A percentile compares a stretch with the other conserved stretches of the same genome.
These are phyloP conservation scores for Lactarius akahatsu DNA, from an alignment of 768 basidiomycete species.

Conservation along the genomic window DNA sequence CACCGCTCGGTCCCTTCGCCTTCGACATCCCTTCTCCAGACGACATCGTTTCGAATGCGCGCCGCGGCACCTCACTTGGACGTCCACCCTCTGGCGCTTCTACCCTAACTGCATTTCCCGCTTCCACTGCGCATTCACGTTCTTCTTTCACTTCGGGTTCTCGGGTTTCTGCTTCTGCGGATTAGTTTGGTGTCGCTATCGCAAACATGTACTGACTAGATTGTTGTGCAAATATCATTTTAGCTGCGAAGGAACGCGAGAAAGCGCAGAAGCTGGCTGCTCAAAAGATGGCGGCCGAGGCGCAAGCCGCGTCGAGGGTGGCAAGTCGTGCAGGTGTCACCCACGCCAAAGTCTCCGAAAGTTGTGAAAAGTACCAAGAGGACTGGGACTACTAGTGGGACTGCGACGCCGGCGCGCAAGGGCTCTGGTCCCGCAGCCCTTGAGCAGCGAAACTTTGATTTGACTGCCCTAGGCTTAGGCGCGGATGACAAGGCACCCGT, in stretches of 20 bases:
- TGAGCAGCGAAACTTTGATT: conserved; percentile 66
- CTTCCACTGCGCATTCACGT: conserved; percentile 32
- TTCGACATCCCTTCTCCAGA: conserved; percentile 91
- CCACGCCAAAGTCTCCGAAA: conserved; percentile 23
- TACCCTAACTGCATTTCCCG: conserved; percentile 22
- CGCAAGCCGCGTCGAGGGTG: conserved; percentile 25
- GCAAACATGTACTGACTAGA: conserved; percentile 38
- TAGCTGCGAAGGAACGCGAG: conserved; percentile 80
- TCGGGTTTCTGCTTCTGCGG: conserved; percentile 39
- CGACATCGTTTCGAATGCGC: conserved; percentile 79
- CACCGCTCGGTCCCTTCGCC: conserved; percentile 43
- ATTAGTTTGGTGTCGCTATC: conserved; percentile 25
- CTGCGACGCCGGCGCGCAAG: conserved; percentile 35
- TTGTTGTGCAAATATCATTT: conserved; percentile 33
- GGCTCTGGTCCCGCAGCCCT: conserved; percentile 43
- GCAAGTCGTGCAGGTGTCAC: conserved; percentile 27
- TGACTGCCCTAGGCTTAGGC: conserved; percentile 69
- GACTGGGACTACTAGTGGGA: conserved; percentile 28
- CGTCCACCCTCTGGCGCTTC: conserved; percentile 31
- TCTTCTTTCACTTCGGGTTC: conserved; percentile 35
- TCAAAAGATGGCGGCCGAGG: conserved; percentile 44
- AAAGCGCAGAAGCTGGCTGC: conserved; percentile 59
- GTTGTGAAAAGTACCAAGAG: conserved; percentile 44
- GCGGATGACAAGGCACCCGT: conserved; percentile 43
- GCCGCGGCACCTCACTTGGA: conserved; percentile 67